Percentiles rank a stretch among this genome's conserved stretches.
phyloP scores from a whole-genome alignment of 2,329 filamentous ascomycete species.

The Aschersonia sp. region DNA sequence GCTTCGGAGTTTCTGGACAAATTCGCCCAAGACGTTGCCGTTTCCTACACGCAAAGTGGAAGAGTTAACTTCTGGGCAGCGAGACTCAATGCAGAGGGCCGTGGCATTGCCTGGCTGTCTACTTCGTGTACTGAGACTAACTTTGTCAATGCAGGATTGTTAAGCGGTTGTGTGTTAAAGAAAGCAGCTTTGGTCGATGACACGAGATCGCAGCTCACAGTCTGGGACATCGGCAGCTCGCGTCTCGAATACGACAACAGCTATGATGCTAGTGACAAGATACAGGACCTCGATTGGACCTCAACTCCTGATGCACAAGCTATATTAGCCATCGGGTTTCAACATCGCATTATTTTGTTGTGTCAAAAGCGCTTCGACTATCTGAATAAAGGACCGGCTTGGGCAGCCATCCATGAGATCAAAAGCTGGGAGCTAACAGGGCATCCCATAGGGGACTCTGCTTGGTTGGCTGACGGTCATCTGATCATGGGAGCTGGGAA shows the following conservation, averaged over 20 bases:
- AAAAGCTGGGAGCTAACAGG: constrained; percentile 69
- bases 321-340: constrained; percentile 83
- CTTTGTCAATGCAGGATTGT: constrained; percentile 56
- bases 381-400: constrained; percentile 75
- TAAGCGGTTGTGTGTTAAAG: constrained; percentile 73
- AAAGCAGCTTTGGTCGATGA: constrained; percentile 75
- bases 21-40: constrained; percentile 73
- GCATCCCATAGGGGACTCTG: constrained; percentile 83
- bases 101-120: constrained; percentile 62
- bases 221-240: constrained; percentile 77
- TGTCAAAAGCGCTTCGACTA: constrained; percentile 88
- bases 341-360: constrained; percentile 68
- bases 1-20: constrained; percentile 71
- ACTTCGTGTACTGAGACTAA: constrained; percentile 74
- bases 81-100: constrained; percentile 45
- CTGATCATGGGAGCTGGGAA: constrained; percentile 83
- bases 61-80: constrained; percentile 77
- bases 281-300: constrained; percentile 87
- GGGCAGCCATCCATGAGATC: constrained; percentile 75
- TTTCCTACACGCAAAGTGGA: constrained; percentile 68
- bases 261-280: constrained; percentile 58
- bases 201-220: constrained; percentile 60
- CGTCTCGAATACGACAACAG: constrained; percentile 70
- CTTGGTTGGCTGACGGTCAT: constrained; percentile 76
- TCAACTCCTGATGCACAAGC: constrained; percentile 81